A percentile compares a stretch with the other conserved stretches of the same genome.
These are phyloP conservation scores for Thermomucor indicae-seudaticae DNA, from an alignment of 371 early-diverging fungal genomes.

Conservation along the genomic window DNA sequence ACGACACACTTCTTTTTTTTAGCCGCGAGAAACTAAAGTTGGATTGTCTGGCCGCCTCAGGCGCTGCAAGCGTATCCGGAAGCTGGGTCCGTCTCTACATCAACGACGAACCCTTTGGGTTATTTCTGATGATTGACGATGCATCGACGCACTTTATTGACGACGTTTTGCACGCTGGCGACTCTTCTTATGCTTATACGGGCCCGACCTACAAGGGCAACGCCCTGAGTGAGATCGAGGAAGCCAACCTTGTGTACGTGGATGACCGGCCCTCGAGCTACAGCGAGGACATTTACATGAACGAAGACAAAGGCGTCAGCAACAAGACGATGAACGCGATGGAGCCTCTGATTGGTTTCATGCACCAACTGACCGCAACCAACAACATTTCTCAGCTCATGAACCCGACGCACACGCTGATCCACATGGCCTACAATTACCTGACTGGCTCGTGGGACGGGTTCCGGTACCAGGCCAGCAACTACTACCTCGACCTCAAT, in stretches of 20 bases:
- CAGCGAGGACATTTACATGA: slow-evolving; percentile 39
- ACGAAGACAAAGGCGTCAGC: slow-evolving; percentile 28
- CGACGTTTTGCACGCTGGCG: slow-evolving; percentile 31
- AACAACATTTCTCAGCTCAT: slow-evolving; percentile 31
- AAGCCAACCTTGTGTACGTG: slow-evolving; percentile 35
- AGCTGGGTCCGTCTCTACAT: slow-evolving; percentile 49
- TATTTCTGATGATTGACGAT: slow-evolving; percentile 53
- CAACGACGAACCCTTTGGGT: slow-evolving; percentile 45
- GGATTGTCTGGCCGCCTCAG: slow-evolving; percentile 45
- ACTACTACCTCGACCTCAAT: slow-evolving; percentile 45
- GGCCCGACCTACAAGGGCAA: slow-evolving; percentile 42
- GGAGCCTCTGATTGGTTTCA: slow-evolving; percentile 21
- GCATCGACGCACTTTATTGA: slow-evolving; percentile 44
- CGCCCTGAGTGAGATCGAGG: slow-evolving; percentile 17
- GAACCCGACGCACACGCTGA: slow-evolving; percentile 28
- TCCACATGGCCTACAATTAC: slow-evolving; percentile 44
- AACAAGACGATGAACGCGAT: slow-evolving; percentile 21
- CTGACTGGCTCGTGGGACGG: slow-evolving; percentile 50
- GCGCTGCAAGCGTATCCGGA: slow-evolving; percentile 46
- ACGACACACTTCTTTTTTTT: not conserved
- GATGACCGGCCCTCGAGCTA: slow-evolving; percentile 35
- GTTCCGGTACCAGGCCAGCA: slow-evolving; percentile 39
- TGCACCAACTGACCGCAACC: slow-evolving; percentile 20
- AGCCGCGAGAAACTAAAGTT: slow-evolving; percentile 50
- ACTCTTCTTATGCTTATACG: slow-evolving; percentile 21